These are phyloP conservation scores for Cutaneotrichosporon spelunceum DNA, from an alignment of 1,284 basidiomycete species.

Conservation along the genomic window DNA sequence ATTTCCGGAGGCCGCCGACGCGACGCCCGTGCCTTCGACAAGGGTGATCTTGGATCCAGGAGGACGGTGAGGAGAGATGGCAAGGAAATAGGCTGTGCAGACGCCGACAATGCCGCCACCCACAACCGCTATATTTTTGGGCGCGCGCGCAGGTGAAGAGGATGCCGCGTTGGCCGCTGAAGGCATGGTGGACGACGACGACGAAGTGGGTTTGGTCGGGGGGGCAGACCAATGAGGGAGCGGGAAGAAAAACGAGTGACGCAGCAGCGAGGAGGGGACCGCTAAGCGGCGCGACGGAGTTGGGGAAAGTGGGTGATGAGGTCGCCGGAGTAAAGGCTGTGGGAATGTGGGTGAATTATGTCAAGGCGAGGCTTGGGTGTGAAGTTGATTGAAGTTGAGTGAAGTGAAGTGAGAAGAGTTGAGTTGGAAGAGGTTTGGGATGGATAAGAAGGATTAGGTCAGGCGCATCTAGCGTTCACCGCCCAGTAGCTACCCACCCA, in stretches of 20 bases:
- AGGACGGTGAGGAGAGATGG: constrained; percentile 30
- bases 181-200: not conserved
- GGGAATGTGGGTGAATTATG: not conserved
- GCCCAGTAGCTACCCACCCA: not conserved
- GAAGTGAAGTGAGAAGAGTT: not conserved
- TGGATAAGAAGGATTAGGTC: not conserved
- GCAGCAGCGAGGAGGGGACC: not conserved
- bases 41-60: constrained; percentile 58
- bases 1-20: constrained; percentile 73
- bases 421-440: not conserved
- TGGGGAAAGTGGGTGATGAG: not conserved
- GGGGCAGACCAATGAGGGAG: not conserved
- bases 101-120: constrained; percentile 77
- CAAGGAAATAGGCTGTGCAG: constrained; percentile 61
- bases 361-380: not conserved
- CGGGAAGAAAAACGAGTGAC: not conserved
- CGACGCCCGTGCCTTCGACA: constrained; percentile 68
- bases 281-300: not conserved
- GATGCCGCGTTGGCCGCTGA: not conserved
- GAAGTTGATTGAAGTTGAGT: not conserved
- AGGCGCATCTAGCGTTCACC: not conserved
- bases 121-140: constrained; percentile 44
- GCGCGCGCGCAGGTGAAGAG: not conserved
- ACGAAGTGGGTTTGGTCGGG: not conserved
- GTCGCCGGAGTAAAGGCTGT: not conserved